Evolutionary conservation across 2,329 filamentous ascomycete genomes (phyloP).

Genomic region (Aspergillus sp.): DNA sequence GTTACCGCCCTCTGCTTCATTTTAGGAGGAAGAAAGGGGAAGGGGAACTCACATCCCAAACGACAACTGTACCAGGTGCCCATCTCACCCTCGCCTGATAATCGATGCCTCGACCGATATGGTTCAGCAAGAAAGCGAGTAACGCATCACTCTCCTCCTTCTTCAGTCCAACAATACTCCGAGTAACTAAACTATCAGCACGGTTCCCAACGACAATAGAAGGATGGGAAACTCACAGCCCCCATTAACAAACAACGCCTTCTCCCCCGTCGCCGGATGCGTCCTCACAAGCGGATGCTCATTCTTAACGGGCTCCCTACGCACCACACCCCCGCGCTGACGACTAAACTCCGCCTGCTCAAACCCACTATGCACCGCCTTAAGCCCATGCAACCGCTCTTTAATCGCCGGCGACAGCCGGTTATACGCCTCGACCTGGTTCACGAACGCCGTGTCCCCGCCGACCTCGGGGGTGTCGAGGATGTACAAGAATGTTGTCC

Average conservation of each 20-base stretch:
- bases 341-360: conserved; percentile 72
- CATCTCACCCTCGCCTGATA: conserved; percentile 27
- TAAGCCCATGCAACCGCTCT: conserved; percentile 73
- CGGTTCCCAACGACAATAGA: no score
- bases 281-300: conserved; percentile 68
- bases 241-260: conserved; percentile 40
- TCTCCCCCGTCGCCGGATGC: conserved; percentile 33
- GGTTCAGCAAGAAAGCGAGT: conserved; percentile 26
- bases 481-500: conserved; percentile 85
- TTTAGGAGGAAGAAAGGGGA: conserved; percentile 27
- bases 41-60: conserved; percentile 38
- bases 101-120: conserved; percentile 23
- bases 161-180: conserved; percentile 44
- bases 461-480: conserved; percentile 75
- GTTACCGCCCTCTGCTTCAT: conserved; percentile 20
- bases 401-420: conserved; percentile 74
- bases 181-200: conserved; percentile 33
- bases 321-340: conserved; percentile 63
- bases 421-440: conserved; percentile 75
- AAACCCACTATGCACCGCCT: conserved; percentile 73
- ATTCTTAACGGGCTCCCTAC: conserved; percentile 70
- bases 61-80: conserved; percentile 27
- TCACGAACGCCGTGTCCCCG: conserved; percentile 78
- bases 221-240: conserved; percentile 19
- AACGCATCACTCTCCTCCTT: conserved; percentile 43